A percentile compares a stretch with the other conserved stretches of the same genome.
phyloP scores from a whole-genome alignment of 2,329 filamentous ascomycete species.

The Aspergillus pseudoterreus region DNA sequence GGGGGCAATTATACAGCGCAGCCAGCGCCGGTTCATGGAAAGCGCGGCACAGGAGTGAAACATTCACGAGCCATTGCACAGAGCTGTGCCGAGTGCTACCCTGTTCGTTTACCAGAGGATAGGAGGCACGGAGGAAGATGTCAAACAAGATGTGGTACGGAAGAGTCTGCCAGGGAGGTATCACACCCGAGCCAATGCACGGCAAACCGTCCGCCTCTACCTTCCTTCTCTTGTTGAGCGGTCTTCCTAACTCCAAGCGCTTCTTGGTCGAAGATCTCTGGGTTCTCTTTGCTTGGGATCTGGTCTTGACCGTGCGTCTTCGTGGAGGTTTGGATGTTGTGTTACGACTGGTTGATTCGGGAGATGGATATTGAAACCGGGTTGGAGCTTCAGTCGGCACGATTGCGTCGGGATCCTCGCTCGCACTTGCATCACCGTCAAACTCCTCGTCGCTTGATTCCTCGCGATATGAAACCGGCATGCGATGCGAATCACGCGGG shows the following conservation, averaged over 20 bases:
- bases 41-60: constrained; percentile 58
- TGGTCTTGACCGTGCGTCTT: constrained; percentile 15
- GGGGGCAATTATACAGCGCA: constrained; percentile 67
- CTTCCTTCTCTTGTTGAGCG: constrained; percentile 25
- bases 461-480: constrained; percentile 31
- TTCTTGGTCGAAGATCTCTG: constrained; percentile 13
- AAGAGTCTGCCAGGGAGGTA: constrained; percentile 58
- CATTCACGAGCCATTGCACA: constrained; percentile 59
- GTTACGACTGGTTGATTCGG: constrained; percentile 7
- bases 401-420: constrained; percentile 12
- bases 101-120: constrained; percentile 49
- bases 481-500: constrained; percentile 25
- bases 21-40: constrained; percentile 72
- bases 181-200: constrained; percentile 29
- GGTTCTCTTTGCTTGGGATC: constrained; percentile 18
- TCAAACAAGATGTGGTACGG: constrained; percentile 67
- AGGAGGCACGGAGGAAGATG: constrained; percentile 66
- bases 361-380: constrained; percentile 5
- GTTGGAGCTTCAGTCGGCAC: constrained; percentile 9
- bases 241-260: constrained; percentile 17
- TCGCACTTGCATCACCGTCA: constrained; percentile 6
- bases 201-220: constrained; percentile 13
- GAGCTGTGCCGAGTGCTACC: constrained; percentile 21
- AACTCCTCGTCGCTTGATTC: constrained; percentile 30
- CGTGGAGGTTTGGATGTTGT: constrained; percentile 11